Conservation (phyloP, 805 yeast species). For the Lipomyces spencermartinsiae region DNA sequence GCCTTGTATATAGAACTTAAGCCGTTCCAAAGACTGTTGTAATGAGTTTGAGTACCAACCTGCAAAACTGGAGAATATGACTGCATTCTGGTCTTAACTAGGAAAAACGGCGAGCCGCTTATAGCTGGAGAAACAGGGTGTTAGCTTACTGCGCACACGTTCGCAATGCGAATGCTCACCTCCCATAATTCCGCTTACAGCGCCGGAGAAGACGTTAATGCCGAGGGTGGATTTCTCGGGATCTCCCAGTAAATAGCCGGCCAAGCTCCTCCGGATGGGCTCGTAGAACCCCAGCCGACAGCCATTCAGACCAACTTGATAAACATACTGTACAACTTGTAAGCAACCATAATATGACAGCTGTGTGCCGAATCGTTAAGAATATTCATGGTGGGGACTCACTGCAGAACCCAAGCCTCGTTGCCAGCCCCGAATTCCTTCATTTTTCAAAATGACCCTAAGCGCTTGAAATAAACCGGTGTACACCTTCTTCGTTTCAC, state of each 20-base stretch:
- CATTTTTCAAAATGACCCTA: conserved; percentile 70
- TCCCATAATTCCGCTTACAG: conserved; percentile 65
- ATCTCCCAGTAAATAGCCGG: conserved; percentile 39
- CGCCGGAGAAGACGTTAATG: conserved; percentile 81
- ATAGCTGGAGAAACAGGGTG: conserved; percentile 21
- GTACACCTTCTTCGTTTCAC: conserved; percentile 61
- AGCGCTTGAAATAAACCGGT: conserved; percentile 88
- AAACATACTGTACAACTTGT: conserved; percentile 56
- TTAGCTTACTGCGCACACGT: neutral
- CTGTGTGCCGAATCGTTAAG: neutral
- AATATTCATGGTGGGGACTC: conserved; percentile 13
- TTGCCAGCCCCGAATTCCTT: conserved; percentile 87
- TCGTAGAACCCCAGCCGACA: conserved; percentile 94
- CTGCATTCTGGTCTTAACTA: conserved; percentile 96
- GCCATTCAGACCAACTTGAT: conserved; percentile 91
- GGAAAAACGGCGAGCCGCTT: conserved; percentile 84
- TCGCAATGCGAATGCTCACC: conserved; percentile 21
- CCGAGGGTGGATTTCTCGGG: conserved; percentile 48
- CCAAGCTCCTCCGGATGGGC: conserved; percentile 68
- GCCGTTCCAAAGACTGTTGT: conserved; percentile 73
- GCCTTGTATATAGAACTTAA: conserved; percentile 61
- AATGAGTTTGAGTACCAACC: conserved; percentile 93
- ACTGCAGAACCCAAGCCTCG: conserved; percentile 84
- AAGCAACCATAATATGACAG: neutral
- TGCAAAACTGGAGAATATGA: conserved; percentile 72